Evolutionary conservation across 2,329 filamentous ascomycete species (phyloP).

Genomic region (Hortaea werneckii): DNA sequence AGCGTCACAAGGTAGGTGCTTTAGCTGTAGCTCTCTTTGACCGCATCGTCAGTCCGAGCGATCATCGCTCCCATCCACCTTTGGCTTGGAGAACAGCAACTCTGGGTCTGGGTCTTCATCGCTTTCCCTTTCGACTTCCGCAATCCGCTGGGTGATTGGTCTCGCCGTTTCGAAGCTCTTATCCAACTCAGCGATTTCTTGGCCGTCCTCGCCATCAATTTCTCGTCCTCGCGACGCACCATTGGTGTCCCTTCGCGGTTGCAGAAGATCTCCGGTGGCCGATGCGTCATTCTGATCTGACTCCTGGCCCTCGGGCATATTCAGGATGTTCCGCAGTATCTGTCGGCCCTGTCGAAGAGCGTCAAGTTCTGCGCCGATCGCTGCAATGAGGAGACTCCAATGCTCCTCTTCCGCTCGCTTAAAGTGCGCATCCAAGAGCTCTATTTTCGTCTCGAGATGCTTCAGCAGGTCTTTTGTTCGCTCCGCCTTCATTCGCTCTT

Average conservation of each 20-base stretch:
- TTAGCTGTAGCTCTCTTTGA: too few relatives aligned
- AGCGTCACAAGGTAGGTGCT: too few relatives aligned
- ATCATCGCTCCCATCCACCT: conserved; percentile 19
- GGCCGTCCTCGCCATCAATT: conserved; percentile 11
- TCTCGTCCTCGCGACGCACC: conserved; percentile 2
- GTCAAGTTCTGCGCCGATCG: conserved; percentile 63
- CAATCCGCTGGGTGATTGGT: conserved; percentile 10
- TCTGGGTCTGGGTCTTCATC: conserved; percentile 41
- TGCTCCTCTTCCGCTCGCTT: conserved; percentile 48
- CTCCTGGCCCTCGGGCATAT: neutral
- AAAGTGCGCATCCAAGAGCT: conserved; percentile 45
- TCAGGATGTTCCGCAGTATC: conserved; percentile 40
- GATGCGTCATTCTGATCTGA: conserved; percentile 2
- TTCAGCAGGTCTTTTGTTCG: conserved; percentile 32
- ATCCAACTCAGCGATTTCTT: conserved; percentile 21
- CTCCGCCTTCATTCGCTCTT: conserved; percentile 11
- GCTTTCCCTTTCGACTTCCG: conserved; percentile 29
- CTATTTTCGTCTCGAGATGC: conserved; percentile 48
- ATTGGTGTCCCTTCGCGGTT: neutral
- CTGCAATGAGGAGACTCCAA: conserved; percentile 68
- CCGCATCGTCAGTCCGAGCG: neutral
- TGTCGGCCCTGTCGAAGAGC: conserved; percentile 52
- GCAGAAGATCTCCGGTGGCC: neutral
- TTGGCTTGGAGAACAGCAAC: conserved; percentile 37
- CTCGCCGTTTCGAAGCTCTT: conserved; percentile 23